Evolutionary conservation across 345 rosid genomes (phyloP).

Genomic region (Citrus glauca): DNA sequence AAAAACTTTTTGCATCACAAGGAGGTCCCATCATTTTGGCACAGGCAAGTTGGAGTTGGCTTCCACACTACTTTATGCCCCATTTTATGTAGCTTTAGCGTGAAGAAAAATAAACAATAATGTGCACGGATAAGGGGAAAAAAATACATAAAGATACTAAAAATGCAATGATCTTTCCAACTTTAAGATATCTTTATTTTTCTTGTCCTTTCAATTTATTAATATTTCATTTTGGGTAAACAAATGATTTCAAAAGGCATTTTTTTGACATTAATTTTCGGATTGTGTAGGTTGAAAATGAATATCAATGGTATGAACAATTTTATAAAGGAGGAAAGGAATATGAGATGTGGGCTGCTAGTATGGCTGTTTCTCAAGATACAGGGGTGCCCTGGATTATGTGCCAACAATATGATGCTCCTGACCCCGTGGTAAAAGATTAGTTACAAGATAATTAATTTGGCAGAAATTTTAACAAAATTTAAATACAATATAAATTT

Average conservation of each 20-base stretch:
- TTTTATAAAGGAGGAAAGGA: conserved; percentile 63
- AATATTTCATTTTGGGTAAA: not conserved
- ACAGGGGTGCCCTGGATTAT: conserved; percentile 94
- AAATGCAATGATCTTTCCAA: not conserved
- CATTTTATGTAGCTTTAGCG: not conserved
- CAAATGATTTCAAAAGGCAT: not conserved
- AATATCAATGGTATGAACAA: conserved; percentile 63
- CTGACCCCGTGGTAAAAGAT: conserved; percentile 58
- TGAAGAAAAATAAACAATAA: not conserved
- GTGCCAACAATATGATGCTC: conserved; percentile 88
- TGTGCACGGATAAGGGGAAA: no score
- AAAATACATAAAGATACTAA: no score
- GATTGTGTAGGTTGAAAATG: conserved; percentile 78
- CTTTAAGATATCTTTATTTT: no score
- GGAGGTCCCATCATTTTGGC: conserved; percentile 97
- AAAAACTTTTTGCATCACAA: conserved; percentile 89
- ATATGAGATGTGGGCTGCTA: conserved; percentile 81
- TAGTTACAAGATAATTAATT: not conserved
- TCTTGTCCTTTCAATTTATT: no score
- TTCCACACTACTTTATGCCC: not conserved
- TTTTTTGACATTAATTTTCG: not conserved
- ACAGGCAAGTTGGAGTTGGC: conserved; percentile 40
- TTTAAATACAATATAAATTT: no score
- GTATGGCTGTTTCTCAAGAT: conserved; percentile 86
- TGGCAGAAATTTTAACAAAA: no score